Evolutionary conservation across 306 rosid genomes (phyloP), one percentile per base, ranked within the genome.

Genomic region (Quercus berberidifolia): DNA sequence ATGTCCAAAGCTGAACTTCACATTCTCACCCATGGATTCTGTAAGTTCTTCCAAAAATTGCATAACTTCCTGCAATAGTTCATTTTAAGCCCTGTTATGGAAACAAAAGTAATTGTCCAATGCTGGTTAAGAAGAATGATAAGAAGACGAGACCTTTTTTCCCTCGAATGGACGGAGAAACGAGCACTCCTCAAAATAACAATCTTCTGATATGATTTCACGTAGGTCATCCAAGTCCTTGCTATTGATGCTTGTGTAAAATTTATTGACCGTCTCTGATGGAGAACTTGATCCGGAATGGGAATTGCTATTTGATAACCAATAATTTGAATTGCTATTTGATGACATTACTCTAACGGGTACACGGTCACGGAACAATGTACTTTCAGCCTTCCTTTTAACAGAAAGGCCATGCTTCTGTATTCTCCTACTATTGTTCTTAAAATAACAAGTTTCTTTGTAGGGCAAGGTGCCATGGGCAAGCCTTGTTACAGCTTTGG

Each of bases 1-100:
- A 60, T 78, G 63, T 56, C 64, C 69, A 4, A 92, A 60, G 35
- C 51, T 81, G 84, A 94, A 91, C 86, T 82, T 89, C 23, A 94
- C 92, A 83, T 91, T 89, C 54, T 86, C 74, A 4, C 94, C 97
- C 97, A 94, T 90, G 85, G 93, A 78, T 49, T 60, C 77, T 5
- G 81, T 82, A 63, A 94, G 94, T 77, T 81, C 87, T 43, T 87
- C 57, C 19, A 83, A 81, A 86, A 91, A 91, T 8, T 57, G 74
- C 88, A 91, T 84, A 63, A 90, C 83, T 73, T 87, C 96, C 97
- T 92, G 91, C 85, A 30, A 62, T n/a, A 3, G 69, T 59, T 82
- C 54, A 65, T 55, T 17, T 2, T 6, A 46, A 79, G 68, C 73
- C 17, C 1, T 20, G 77, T 77, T 31, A 20, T 31, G 21, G 74